Percentiles rank a stretch among this genome's conserved stretches.
phyloP scores from a whole-genome alignment of 164 flowering plant genomes.

The Sextonia rubra region DNA sequence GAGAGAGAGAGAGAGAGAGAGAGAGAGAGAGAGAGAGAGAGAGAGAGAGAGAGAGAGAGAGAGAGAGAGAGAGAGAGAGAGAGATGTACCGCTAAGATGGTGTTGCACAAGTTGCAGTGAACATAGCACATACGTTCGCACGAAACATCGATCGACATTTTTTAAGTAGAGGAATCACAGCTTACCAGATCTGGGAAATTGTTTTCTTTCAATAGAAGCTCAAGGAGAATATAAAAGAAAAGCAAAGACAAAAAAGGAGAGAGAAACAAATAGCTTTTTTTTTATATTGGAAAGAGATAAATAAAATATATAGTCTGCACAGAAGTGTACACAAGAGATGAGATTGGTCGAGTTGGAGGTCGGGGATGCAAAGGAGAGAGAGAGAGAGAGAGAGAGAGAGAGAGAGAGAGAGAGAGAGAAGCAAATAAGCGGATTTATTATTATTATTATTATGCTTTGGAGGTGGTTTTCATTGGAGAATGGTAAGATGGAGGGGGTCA shows the following conservation, averaged over 20 bases:
- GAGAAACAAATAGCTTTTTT: neutral
- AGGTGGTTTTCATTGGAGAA: neutral
- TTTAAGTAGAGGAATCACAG: neutral
- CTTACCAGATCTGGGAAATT: constrained; percentile 16
- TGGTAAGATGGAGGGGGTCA: neutral
- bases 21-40: constrained; percentile 3
- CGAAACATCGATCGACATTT: constrained; percentile 57
- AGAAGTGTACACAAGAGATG: constrained; percentile 10
- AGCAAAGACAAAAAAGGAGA: neutral
- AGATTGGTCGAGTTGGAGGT: constrained; percentile 10
- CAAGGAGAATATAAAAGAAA: neutral
- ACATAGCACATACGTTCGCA: constrained; percentile 82
- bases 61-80: constrained; percentile 13
- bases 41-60: too few relatives aligned
- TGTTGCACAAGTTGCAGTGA: constrained; percentile 98
- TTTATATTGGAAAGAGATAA: neutral
- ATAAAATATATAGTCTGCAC: neutral
- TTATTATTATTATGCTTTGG: too few relatives aligned
- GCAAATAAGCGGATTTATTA: constrained; percentile 17
- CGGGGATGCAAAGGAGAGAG: constrained; percentile 2
- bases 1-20: constrained; percentile 5
- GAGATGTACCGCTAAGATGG: constrained; percentile 74
- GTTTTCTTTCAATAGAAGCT: neutral
- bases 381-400: neutral
- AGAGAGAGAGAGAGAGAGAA: constrained; percentile 8